Evolutionary conservation across 345 rosid species (phyloP).

Genomic region (Trapa incisa): DNA sequence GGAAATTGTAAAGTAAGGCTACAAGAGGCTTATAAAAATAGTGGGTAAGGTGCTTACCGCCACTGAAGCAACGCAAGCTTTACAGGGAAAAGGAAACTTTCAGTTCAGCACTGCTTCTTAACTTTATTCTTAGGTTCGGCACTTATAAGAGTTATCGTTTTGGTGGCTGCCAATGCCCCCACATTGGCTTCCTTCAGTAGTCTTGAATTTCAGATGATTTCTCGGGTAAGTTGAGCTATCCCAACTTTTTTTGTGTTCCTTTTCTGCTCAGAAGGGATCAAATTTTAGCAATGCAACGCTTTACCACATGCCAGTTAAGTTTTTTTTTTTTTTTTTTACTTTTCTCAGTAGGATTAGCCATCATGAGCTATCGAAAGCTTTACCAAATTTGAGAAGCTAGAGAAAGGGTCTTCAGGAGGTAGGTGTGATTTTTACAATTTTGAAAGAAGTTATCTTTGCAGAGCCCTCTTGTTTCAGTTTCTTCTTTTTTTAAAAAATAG

Average conservation of each 20-base stretch:
- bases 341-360: background rate
- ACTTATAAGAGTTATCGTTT: background rate
- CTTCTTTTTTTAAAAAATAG: no score
- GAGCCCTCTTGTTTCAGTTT: background rate
- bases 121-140: background rate
- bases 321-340: background rate
- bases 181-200: no score
- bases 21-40: background rate
- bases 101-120: background rate
- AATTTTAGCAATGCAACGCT: background rate
- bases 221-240: background rate
- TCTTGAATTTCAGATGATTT: background rate
- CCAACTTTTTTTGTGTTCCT: background rate
- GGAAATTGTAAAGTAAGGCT: background rate
- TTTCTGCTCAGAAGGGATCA: background rate
- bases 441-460: background rate
- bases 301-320: background rate
- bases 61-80: no score
- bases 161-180: background rate
- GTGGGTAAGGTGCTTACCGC: background rate
- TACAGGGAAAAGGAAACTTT: no score
- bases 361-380: background rate
- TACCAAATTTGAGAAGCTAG: background rate
- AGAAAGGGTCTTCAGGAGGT: background rate
- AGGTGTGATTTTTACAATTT: slow-evolving; percentile 1